Evolutionary conservation across 2,329 filamentous ascomycete genomes (phyloP), one percentile per base, ranked within the genome.

Genomic region (Grosmannia serpens): DNA sequence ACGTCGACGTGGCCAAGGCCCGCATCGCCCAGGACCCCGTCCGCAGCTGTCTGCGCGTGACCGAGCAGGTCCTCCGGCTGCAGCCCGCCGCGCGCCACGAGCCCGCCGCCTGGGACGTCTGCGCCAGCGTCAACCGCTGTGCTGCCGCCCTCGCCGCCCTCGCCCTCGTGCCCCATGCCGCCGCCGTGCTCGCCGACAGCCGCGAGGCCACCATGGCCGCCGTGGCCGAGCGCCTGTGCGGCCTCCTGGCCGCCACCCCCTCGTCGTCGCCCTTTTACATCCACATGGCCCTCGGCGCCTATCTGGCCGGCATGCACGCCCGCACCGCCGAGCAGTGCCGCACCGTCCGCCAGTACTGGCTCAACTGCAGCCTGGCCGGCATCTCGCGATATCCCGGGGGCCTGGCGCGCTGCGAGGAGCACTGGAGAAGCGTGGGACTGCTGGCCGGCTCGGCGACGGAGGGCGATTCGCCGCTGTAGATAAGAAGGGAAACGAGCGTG

Each of bases 211-310:
- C 38, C n/a, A 27, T 64, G 72, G 56, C 53, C 17, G 67, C 67
- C 0, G 67, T 71, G 0, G 71, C 73, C 2, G 66, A 70, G 38
- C 65, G 67, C 3, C 65, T 70, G 10, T 75, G 73, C n/a, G 59
- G 66, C 2, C 64, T 70, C 0, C 68, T 75, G 1, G 65, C 68
- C 0, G 62, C 64, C 0, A 67, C 69, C 7, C 64, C 68, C 2
- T 60, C 68, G 1, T 66, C 65, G 0, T 75, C 72, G 0, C 66
- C 65, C 7, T 74, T 71, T 59, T 74, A 74, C 60, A 69, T 71
- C 35, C 72, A 75, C 58, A 63, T 75, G 62, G 73, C 71, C 1
- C 68, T 68, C 0, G 66, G 70, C 0, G 71, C 70, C 0, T 74
- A 71, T 53, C 58, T 75, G 4, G 69, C 70, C 0, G 71, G 69